A percentile compares a stretch with the other conserved stretches of the same genome.
These are phyloP conservation scores for Daldinia childiae DNA, from an alignment of 495 filamentous ascomycete genomes.

Conservation along the genomic window DNA sequence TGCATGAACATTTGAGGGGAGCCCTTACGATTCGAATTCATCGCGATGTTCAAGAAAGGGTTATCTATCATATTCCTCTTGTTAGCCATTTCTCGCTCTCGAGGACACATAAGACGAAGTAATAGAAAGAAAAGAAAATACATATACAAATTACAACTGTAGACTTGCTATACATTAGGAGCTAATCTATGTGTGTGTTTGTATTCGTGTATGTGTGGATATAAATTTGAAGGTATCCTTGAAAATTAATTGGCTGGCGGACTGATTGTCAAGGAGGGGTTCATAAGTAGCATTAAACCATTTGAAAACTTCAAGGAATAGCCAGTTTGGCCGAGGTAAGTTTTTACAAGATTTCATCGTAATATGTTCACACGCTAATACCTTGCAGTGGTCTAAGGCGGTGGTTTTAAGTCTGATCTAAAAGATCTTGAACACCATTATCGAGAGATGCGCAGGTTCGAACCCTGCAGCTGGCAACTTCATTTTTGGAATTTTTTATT, in stretches of 20 bases:
- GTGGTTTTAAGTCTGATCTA: constrained; percentile 35
- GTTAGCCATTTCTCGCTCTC: not conserved
- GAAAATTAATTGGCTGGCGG: not conserved
- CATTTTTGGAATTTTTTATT: constrained; percentile 1
- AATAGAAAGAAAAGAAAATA: not conserved
- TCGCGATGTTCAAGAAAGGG: constrained; percentile 5
- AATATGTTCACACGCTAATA: constrained; percentile 10
- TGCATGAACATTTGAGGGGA: not conserved
- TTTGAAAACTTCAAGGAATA: constrained; percentile 7
- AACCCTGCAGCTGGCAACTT: constrained; percentile 42
- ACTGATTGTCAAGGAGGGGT: not conserved
- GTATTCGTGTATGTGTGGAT: not conserved
- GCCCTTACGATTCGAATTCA: constrained; percentile 1
- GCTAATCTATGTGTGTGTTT: not conserved
- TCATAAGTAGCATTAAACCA: constrained; percentile 9
- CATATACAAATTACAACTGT: not conserved
- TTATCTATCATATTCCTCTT: not conserved
- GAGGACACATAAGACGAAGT: not conserved
- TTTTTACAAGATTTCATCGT: not conserved
- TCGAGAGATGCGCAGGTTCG: constrained; percentile 44
- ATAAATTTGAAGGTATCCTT: not conserved
- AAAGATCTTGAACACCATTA: constrained; percentile 39
- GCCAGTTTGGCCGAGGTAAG: constrained; percentile 40
- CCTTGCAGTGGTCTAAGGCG: constrained; percentile 37
- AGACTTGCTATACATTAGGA: not conserved